Evolutionary conservation across 345 rosid species (phyloP).

Genomic region (Barbarea vulgaris): DNA sequence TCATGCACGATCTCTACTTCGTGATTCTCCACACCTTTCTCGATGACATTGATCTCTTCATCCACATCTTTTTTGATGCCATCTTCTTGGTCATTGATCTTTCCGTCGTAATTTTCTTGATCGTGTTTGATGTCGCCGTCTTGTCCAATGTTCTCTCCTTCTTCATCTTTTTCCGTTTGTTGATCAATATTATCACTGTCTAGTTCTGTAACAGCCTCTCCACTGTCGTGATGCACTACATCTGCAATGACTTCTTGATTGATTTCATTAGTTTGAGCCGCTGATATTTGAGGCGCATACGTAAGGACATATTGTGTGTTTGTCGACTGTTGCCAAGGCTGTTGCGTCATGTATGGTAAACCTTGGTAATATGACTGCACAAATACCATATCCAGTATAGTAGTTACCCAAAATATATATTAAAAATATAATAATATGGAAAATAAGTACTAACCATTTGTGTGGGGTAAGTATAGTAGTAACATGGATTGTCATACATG

Average conservation of each 20-base stretch:
- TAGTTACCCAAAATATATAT: not conserved
- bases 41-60: not conserved
- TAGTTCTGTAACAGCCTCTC: not conserved
- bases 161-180: not conserved
- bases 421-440: not conserved
- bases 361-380: not conserved
- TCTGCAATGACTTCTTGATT: not conserved
- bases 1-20: not conserved
- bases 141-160: not conserved
- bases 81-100: not conserved
- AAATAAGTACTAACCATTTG: slow-evolving; percentile 14
- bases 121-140: not conserved
- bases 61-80: not conserved
- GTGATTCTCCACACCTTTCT: not conserved
- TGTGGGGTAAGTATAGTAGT: not conserved
- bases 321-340: not conserved
- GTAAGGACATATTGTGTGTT: not conserved
- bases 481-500: not conserved
- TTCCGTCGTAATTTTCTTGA: not conserved
- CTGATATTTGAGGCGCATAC: not conserved
- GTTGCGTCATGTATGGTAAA: not conserved
- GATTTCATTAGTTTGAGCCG: not conserved
- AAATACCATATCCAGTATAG: not conserved
- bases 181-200: not conserved
- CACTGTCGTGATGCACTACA: not conserved